These are phyloP conservation scores for Fusarium anguioides DNA, from an alignment of 2,329 filamentous ascomycete genomes.

Conservation along the genomic window DNA sequence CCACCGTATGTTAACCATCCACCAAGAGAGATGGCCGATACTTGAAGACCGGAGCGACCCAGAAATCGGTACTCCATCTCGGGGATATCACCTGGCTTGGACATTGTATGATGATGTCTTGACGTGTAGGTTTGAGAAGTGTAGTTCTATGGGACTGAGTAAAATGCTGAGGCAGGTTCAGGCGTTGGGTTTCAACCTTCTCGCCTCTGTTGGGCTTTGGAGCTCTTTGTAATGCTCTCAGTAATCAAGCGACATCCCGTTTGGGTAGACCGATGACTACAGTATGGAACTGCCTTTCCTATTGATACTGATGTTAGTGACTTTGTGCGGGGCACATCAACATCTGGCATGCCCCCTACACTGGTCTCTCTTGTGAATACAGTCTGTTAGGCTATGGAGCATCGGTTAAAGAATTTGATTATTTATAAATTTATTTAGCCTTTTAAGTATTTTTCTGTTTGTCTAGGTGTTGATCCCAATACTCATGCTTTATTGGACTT, in stretches of 20 bases:
- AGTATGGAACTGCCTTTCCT: not conserved
- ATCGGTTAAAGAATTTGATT: not conserved
- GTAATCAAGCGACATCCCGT: not conserved
- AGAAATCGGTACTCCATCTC: conserved; percentile 78
- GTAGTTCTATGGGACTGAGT: not conserved
- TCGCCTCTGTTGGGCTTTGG: conserved; percentile 6
- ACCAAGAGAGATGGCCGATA: conserved; percentile 79
- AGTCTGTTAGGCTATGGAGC: too few species aligned
- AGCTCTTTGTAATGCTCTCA: not conserved
- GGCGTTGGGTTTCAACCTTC: not conserved
- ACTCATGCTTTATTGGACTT: not conserved
- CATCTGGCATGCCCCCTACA: not conserved
- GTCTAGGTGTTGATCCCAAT: too few species aligned
- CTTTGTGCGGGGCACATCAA: conserved; percentile 15
- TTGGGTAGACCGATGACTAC: not conserved
- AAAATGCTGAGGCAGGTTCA: not conserved
- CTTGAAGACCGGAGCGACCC: conserved; percentile 76
- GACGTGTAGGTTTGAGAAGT: not conserved
- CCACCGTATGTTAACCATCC: conserved; percentile 81
- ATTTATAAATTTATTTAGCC: not conserved
- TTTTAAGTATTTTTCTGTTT: too few species aligned
- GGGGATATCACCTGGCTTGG: conserved; percentile 58
- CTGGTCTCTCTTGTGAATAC: too few species aligned
- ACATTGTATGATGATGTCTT: conserved; percentile 44
- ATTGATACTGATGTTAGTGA: not conserved